A percentile compares a stretch with the other conserved stretches of the same genome.
phyloP scores from a whole-genome alignment of 1,284 basidiomycete species.

The Pseudozyma sp. region DNA sequence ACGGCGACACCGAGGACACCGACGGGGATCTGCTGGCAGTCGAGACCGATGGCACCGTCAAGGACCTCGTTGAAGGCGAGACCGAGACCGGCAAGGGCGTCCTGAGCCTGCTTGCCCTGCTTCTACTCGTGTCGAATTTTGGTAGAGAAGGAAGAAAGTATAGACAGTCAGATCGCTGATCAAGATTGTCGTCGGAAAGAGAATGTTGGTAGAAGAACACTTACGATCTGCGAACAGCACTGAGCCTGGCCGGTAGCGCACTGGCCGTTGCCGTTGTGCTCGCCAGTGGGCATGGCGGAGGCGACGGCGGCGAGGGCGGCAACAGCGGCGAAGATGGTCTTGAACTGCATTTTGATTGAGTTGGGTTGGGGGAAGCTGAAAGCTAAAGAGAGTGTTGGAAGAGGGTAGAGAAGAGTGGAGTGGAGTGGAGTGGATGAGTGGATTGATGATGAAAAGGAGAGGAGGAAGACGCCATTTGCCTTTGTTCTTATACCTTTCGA shows the following conservation, averaged over 20 bases:
- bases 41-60: constrained; percentile 48
- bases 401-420: constrained; percentile 46
- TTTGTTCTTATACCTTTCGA: constrained; percentile 50
- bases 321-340: constrained; percentile 51
- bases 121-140: constrained; percentile 31
- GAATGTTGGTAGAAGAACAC: constrained; percentile 2
- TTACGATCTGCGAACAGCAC: constrained; percentile 52
- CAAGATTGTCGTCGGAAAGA: background rate
- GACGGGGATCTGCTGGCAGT: constrained; percentile 51
- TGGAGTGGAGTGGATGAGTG: constrained; percentile 46
- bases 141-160: background rate
- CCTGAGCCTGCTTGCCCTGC: constrained; percentile 43
- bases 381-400: constrained; percentile 43
- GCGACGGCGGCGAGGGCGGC: constrained; percentile 51
- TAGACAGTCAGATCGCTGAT: constrained; percentile 16
- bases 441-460: constrained; percentile 54
- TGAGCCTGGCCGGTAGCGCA: constrained; percentile 49
- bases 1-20: constrained; percentile 25
- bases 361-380: constrained; percentile 29
- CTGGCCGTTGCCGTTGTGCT: constrained; percentile 47
- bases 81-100: constrained; percentile 52
- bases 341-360: constrained; percentile 59
- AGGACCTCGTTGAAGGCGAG: constrained; percentile 50
- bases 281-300: no score
- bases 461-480: constrained; percentile 26